These are phyloP conservation scores for Peziza echinospora DNA, from an alignment of 495 filamentous ascomycete genomes.

Conservation along the genomic window DNA sequence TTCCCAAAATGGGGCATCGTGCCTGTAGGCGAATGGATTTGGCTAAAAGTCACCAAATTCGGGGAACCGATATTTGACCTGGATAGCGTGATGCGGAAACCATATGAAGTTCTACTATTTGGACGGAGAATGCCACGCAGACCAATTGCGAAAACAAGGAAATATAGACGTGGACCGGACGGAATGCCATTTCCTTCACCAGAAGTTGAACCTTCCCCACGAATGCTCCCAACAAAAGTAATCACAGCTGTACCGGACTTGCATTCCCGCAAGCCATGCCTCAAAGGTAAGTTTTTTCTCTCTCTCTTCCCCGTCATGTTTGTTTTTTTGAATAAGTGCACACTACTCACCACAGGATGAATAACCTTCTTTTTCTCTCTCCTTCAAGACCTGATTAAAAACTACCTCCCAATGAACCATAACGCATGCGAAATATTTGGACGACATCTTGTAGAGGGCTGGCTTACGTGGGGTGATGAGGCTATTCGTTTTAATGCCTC, in stretches of 20 bases:
- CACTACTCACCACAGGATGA: not conserved
- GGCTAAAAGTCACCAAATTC: conserved; percentile 56
- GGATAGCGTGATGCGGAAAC: conserved; percentile 52
- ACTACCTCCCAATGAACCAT: conserved; percentile 29
- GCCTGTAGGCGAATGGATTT: conserved; percentile 65
- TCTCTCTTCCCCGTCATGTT: not conserved
- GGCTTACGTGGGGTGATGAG: conserved; percentile 82
- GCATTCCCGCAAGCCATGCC: conserved; percentile 73
- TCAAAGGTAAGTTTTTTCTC: conserved; percentile 23
- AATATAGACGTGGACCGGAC: conserved; percentile 1
- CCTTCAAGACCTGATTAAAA: conserved; percentile 26
- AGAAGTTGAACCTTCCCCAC: not conserved
- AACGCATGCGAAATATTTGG: conserved; percentile 71
- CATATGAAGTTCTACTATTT: conserved; percentile 67
- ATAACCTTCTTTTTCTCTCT: conserved; percentile 13
- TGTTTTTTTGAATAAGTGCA: too few relatives aligned
- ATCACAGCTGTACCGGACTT: conserved; percentile 69
- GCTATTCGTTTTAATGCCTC: conserved; percentile 55
- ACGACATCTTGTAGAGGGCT: conserved; percentile 60
- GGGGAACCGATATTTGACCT: conserved; percentile 54
- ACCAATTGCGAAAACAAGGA: conserved; percentile 1
- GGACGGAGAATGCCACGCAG: conserved; percentile 22
- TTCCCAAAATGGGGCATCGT: conserved; percentile 43
- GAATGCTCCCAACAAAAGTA: conserved; percentile 28
- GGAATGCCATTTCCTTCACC: not conserved